Base-by-base conservation (phyloP, 805 yeast species). In the Myxozyma geophila region DNA sequence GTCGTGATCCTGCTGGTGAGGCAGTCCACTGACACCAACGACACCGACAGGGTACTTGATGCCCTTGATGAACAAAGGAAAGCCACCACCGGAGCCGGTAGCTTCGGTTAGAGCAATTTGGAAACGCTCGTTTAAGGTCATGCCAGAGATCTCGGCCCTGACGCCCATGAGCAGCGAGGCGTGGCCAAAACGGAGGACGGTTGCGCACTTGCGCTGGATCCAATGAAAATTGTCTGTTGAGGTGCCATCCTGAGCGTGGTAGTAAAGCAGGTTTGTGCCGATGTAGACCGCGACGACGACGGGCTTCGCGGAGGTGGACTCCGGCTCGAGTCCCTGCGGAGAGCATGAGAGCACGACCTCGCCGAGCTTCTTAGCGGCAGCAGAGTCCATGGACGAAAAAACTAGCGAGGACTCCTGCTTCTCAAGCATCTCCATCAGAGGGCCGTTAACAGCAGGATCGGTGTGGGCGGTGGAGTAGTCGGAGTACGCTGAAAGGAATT, bases 141-240 rank as follows among this genome's bases (percentile, higher is more conserved):
- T 8, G 5, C 60, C 63, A 17, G 50, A 37, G 37, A 49, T 23
- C 37, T 49, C 43, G 39, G 53, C 17, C n/a, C 50, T 47, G 41
- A 54, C 17, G 15, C 65, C 67, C 59, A 52, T 48, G 39, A 56
- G 56, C 19, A 64, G 28, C 4, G 62, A 53, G 6, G 62, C 10
- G n/a, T 60, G 65, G 21, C 67, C 67, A 47, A 62, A 66, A 15
- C 69, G 68, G n/a, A 35, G 56, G 52, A 66, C 69, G 17, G 66
- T 54, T 37, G 48, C 53, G 17, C 49, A 54, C 47, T 66, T 66
- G 54, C 69, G 67, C 44, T 52, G 57, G 21, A 66, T 59, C 65
- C 67, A 66, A 19, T 19, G 40, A 50, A 51, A 60, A 61, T 66
- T 66, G 35, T 66, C 69, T 33, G 59, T 46, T 10, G 60, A 52